Evolutionary conservation across 192 early-diverging fungal genomes (phyloP).

Genomic region (Dissophora globulifera): DNA sequence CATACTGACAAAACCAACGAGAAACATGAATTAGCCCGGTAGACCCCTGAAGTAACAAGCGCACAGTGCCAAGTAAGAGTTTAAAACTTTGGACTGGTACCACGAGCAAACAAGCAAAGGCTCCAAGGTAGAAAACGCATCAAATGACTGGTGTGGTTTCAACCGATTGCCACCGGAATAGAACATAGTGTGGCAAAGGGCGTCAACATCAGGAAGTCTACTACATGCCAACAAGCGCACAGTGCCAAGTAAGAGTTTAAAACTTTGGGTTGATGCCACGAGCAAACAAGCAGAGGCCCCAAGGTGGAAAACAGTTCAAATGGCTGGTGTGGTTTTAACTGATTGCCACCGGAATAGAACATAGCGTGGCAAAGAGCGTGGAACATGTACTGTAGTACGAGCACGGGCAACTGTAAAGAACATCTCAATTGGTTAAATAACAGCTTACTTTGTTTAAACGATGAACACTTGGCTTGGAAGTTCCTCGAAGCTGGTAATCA

Average conservation of each 20-base stretch:
- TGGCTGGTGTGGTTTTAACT: constrained; percentile 27
- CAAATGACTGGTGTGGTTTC: constrained; percentile 29
- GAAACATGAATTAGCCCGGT: constrained; percentile 4
- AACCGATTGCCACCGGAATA: constrained; percentile 18
- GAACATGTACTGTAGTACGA: constrained; percentile 8
- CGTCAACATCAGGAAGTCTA: constrained; percentile 18
- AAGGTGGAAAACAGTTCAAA: constrained; percentile 25
- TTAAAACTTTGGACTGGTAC: constrained; percentile 30
- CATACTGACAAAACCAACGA: neutral
- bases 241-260: constrained; percentile 16
- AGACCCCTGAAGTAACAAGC: constrained; percentile 30
- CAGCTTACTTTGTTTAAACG: neutral
- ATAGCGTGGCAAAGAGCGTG: neutral
- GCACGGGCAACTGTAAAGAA: constrained; percentile 3
- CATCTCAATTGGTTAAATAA: constrained; percentile 8
- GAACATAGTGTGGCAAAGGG: constrained; percentile 20
- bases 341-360: constrained; percentile 23
- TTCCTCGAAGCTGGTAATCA: no score
- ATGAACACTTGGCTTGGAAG: no score
- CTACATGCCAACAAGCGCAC: constrained; percentile 33
- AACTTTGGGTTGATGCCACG: constrained; percentile 34
- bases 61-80: constrained; percentile 20
- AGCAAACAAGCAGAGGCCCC: constrained; percentile 17
- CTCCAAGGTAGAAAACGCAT: constrained; percentile 25
- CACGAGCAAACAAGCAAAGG: constrained; percentile 18